These are phyloP conservation scores for Smallanthus sonchifolius DNA, from an alignment of 129 eudicot genomes.

Conservation along the genomic window DNA sequence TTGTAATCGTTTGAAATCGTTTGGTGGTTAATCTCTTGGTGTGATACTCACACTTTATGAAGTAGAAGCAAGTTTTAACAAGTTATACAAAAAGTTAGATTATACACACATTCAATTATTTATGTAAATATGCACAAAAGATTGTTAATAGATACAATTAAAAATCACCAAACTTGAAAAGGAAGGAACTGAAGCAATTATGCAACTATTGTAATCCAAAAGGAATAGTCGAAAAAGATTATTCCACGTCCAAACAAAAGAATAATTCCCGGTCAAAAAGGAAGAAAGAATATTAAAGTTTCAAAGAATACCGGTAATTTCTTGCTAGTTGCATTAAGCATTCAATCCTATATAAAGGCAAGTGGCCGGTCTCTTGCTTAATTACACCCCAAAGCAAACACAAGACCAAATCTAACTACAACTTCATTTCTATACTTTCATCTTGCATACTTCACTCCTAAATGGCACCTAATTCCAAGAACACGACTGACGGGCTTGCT, in stretches of 20 bases:
- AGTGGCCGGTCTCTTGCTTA: not conserved
- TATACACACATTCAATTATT: not conserved
- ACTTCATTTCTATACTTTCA: not conserved
- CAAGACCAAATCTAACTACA: slow-evolving; percentile 4
- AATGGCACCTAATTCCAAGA: slow-evolving; percentile 24
- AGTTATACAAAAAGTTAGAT: not conserved
- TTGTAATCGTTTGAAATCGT: no score
- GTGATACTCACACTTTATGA: not conserved
- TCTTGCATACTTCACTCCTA: not conserved
- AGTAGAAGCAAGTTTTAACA: not conserved
- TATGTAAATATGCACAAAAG: not conserved
- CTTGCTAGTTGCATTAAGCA: slow-evolving; percentile 2
- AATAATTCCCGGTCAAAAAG: not conserved
- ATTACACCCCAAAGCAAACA: slow-evolving; percentile 20
- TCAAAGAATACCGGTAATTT: not conserved
- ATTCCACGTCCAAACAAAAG: not conserved
- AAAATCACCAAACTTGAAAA: not conserved
- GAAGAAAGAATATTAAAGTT: not conserved
- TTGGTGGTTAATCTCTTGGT: no score
- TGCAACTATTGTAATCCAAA: not conserved
- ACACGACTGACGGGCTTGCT: slow-evolving; percentile 10
- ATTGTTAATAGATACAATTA: not conserved
- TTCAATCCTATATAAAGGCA: slow-evolving; percentile 20
- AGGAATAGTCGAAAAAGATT: not conserved
- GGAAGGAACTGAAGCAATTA: not conserved